Percentiles rank a stretch among this genome's conserved stretches.
Evolutionary conservation across 441 rosid genomes (phyloP).

Genomic region (Populus hybrid): DNA sequence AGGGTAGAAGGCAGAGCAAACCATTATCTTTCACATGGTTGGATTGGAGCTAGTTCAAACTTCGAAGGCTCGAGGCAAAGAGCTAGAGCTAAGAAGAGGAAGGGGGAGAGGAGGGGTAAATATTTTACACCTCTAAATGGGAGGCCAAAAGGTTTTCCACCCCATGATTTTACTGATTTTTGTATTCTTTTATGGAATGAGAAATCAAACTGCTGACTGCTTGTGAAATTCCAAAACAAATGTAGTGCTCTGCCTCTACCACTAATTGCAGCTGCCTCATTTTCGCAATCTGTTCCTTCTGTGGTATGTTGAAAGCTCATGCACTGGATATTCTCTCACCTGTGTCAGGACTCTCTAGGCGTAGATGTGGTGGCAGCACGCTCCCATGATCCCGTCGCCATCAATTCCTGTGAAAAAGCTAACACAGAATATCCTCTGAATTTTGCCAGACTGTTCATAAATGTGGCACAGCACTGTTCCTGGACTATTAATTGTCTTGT

Average conservation of each 20-base stretch:
- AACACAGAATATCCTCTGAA: neutral
- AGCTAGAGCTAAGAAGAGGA: neutral
- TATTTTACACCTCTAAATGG: neutral
- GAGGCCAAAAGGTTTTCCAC: constrained; percentile 1
- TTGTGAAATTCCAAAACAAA: constrained; percentile 13
- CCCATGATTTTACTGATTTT: constrained; percentile 1
- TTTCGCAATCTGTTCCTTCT: neutral
- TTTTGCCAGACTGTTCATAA: neutral
- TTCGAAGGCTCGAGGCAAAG: neutral
- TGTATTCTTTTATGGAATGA: neutral
- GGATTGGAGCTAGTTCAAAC: too few relatives aligned
- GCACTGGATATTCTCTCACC: neutral
- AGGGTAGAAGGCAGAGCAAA: neutral
- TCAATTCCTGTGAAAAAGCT: neutral
- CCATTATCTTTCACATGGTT: neutral
- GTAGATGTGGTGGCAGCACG: too few relatives aligned
- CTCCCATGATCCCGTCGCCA: neutral
- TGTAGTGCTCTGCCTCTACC: neutral
- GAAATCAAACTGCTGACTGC: neutral
- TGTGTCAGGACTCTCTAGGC: neutral
- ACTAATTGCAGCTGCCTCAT: neutral
- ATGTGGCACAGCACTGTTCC: neutral
- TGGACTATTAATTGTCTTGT: neutral
- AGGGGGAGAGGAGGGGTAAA: neutral
- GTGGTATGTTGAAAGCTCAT: too few relatives aligned